phyloP scores from a whole-genome alignment of 192 early-diverging fungal genomes.

The Coemansia nantahalensis region DNA sequence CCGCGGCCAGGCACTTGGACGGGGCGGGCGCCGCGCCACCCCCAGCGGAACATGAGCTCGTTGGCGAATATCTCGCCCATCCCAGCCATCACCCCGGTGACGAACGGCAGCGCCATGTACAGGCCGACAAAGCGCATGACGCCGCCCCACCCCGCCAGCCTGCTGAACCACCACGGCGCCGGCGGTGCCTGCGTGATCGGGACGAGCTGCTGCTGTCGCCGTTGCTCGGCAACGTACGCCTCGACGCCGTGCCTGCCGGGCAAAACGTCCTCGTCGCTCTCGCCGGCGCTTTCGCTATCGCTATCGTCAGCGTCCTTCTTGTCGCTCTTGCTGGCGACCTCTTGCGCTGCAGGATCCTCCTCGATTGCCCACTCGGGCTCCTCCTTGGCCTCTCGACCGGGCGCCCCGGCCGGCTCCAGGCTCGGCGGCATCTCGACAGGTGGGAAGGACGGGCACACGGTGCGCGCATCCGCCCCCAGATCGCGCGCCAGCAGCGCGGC shows the following conservation, averaged over 20 bases:
- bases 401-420: too few relatives aligned
- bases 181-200: not conserved
- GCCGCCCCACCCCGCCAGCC: constrained; percentile 8
- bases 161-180: constrained; percentile 4
- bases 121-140: constrained; percentile 25
- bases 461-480: too few relatives aligned
- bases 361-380: too few relatives aligned
- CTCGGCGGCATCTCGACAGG: too few relatives aligned
- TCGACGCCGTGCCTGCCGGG: not conserved
- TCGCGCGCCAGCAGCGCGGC: too few relatives aligned
- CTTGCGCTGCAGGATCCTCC: too few relatives aligned
- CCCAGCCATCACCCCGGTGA: constrained; percentile 57
- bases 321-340: not conserved
- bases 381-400: too few relatives aligned
- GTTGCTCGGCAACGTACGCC: not conserved
- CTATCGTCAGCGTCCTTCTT: constrained; percentile 7
- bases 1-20: constrained; percentile 31
- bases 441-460: too few relatives aligned
- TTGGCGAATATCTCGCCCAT: constrained; percentile 84
- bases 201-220: not conserved
- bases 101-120: constrained; percentile 52
- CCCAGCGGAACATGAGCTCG: constrained; percentile 70
- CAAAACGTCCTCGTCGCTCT: too few relatives aligned
- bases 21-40: constrained; percentile 59
- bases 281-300: not conserved